Evolutionary conservation across 768 basidiomycete genomes (phyloP), one percentile per base, ranked within the genome.

Genomic region (Mycena albidolilacea): DNA sequence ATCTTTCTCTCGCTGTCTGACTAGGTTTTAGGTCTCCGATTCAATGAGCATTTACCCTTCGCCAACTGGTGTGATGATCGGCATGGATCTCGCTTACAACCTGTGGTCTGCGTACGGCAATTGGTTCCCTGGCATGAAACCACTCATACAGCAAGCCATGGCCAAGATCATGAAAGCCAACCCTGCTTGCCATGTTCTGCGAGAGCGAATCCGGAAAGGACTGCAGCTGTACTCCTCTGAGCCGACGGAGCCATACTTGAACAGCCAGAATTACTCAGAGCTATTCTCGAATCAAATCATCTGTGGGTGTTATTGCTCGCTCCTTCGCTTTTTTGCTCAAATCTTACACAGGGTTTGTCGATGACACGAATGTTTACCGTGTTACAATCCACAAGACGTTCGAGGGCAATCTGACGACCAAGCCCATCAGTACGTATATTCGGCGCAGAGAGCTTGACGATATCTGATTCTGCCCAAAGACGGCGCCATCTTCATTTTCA

Each of bases 101-200:
- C 79, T 99, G 71, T 98, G 98, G 95, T 97, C 97, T 39, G 97
- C 95, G 1, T 99, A 97, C 78, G 98, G 98, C 73, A 97, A 97
- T 81, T 99, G 95, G 96, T 98, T 98, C 93, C 98, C 98, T 15
- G 97, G 98, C 58, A 90, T 98, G 89, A 99, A 99, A 84, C 97
- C 97, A 6, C 88, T 99, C 72, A 93, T 99, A 70, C 97, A 98
- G 81, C 97, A 98, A 83, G 98, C 97, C 7, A 98, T 99, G 97
- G 96, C 95, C 14, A 99, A 99, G 89, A 94, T 99, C 82, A 97
- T 99, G 96, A 99, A 99, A 84, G 98, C 98, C 64, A 99, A 99
- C 79, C 98, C 98, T 35, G 98, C 98, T 15, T 92, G 94, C 66
- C 98, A 99, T 80, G 98, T 99, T 52, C 86, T 99, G 69, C 95